phyloP scores from a whole-genome alignment of 345 rosid species.

The Luvunga scandens region DNA sequence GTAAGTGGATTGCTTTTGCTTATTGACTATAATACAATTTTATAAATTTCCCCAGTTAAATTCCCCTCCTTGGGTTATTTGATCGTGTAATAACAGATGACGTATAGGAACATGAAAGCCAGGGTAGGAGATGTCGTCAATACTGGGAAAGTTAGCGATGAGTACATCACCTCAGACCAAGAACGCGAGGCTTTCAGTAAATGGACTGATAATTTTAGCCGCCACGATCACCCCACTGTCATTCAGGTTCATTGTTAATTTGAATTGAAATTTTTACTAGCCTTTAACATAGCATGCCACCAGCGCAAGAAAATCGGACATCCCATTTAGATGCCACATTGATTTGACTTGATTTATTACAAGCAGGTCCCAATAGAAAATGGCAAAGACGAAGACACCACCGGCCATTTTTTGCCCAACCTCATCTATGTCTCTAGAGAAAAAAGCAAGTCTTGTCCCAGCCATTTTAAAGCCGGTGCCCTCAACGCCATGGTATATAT shows the following conservation, averaged over 20 bases:
- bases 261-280: neutral
- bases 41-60: too few relatives aligned
- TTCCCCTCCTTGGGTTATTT: neutral
- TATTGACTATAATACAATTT: too few relatives aligned
- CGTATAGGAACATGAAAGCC: conserved; percentile 59
- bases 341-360: neutral
- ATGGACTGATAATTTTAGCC: conserved; percentile 48
- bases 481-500: conserved; percentile 55
- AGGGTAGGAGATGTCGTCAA: conserved; percentile 44
- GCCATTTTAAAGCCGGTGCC: conserved; percentile 85
- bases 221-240: conserved; percentile 60
- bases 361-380: conserved; percentile 48
- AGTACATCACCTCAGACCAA: conserved; percentile 18
- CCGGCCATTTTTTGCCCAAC: conserved; percentile 44
- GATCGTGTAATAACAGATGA: conserved; percentile 25
- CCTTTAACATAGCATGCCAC: too few relatives aligned
- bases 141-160: conserved; percentile 38
- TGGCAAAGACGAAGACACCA: conserved; percentile 35
- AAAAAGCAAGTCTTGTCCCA: conserved; percentile 47
- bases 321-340: too few relatives aligned
- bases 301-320: too few relatives aligned
- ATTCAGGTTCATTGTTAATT: conserved; percentile 42
- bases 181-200: conserved; percentile 31
- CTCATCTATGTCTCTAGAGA: conserved; percentile 67
- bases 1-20: too few relatives aligned